These are phyloP conservation scores for Phytophthora capsici DNA, from an alignment of 352 stramenopile genomes.

Conservation along the genomic window DNA sequence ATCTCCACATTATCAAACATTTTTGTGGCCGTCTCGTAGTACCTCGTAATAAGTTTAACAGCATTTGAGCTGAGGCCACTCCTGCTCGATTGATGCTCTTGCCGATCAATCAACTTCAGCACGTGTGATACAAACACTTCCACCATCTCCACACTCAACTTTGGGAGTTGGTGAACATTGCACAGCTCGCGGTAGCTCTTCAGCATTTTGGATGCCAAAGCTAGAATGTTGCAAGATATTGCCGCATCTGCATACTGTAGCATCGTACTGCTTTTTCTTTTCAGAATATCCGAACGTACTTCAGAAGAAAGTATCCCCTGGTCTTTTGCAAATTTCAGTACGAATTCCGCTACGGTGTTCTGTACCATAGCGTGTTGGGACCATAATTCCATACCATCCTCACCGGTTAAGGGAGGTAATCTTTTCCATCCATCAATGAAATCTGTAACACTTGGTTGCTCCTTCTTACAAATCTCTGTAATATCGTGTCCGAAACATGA, in stretches of 20 bases:
- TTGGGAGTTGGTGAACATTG: constrained; percentile 68
- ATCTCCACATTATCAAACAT: constrained; percentile 88
- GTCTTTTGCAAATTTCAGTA: constrained; percentile 36
- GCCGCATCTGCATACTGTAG: constrained; percentile 72
- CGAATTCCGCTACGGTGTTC: constrained; percentile 38
- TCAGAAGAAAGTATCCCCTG: constrained; percentile 44
- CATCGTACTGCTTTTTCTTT: constrained; percentile 54
- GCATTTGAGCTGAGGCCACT: constrained; percentile 32
- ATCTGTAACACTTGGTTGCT: constrained; percentile 17
- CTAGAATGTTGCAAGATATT: constrained; percentile 71
- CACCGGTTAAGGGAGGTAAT: constrained; percentile 48
- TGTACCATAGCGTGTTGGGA: constrained; percentile 75
- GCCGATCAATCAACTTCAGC: constrained; percentile 72
- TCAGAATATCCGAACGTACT: constrained; percentile 33
- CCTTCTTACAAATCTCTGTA: constrained; percentile 4
- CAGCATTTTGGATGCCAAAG: constrained; percentile 75
- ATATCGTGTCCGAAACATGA: constrained; percentile 16
- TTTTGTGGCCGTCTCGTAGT: constrained; percentile 77
- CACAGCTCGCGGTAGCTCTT: constrained; percentile 82
- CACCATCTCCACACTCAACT: constrained; percentile 80
- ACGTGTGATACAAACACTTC: constrained; percentile 85
- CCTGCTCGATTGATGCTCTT: constrained; percentile 46
- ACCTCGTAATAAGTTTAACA: constrained; percentile 57
- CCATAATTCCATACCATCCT: constrained; percentile 62
- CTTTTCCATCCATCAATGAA: constrained; percentile 54